A percentile compares a stretch with the other conserved stretches of the same genome.
phyloP scores from a whole-genome alignment of 768 basidiomycete species.

The Hysterangium stoloniferum region DNA sequence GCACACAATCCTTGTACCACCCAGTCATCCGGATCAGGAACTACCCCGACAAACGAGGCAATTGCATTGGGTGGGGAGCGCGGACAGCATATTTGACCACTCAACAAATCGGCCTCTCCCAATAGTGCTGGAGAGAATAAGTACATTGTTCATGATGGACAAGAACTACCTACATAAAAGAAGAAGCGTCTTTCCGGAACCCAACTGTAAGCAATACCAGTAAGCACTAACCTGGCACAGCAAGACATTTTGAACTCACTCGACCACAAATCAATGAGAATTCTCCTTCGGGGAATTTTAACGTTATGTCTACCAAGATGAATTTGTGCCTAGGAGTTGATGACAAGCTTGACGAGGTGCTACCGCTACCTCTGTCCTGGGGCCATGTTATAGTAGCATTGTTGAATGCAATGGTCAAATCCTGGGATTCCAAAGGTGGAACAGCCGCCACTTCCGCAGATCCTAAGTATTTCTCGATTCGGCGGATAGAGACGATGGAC shows the following conservation, averaged over 20 bases:
- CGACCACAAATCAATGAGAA: constrained; percentile 80
- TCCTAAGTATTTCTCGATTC: constrained; percentile 85
- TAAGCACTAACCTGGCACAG: neutral
- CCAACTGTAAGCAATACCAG: constrained; percentile 39
- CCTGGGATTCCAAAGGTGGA: constrained; percentile 46
- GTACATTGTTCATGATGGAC: neutral
- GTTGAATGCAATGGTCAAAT: constrained; percentile 62
- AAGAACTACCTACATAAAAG: constrained; percentile 42
- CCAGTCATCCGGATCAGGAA: constrained; percentile 55
- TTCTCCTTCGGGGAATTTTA: constrained; percentile 73
- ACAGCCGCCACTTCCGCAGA: constrained; percentile 64
- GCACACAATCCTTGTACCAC: constrained; percentile 71
- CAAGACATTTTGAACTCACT: neutral
- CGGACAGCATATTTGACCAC: constrained; percentile 77
- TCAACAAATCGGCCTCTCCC: constrained; percentile 79
- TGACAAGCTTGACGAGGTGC: constrained; percentile 43
- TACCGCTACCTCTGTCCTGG: constrained; percentile 47
- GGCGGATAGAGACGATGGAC: constrained; percentile 77
- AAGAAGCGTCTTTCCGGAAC: constrained; percentile 82
- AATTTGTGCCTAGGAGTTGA: constrained; percentile 73
- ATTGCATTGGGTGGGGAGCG: constrained; percentile 77
- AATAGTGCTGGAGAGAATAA: constrained; percentile 48
- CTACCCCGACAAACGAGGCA: constrained; percentile 44
- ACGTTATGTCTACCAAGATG: constrained; percentile 64
- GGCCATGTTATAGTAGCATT: constrained; percentile 91